Conservation (phyloP, 2,329 filamentous ascomycete species). For the Pseudopithomyces maydicus region DNA sequence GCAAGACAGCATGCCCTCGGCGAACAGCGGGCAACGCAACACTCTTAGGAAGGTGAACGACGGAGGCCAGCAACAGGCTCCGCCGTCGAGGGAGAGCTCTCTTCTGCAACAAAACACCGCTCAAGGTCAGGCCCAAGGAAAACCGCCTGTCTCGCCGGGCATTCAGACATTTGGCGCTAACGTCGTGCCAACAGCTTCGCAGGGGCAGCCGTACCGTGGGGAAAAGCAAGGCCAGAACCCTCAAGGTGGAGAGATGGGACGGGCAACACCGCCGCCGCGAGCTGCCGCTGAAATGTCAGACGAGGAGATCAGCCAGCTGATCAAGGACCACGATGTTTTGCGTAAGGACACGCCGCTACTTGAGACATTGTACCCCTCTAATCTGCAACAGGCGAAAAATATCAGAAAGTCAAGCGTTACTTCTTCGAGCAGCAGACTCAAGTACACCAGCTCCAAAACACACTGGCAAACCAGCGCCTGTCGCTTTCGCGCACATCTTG, state of each 20-base stretch:
- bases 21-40: constrained; percentile 30
- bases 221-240: constrained; percentile 38
- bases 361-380: not conserved
- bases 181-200: constrained; percentile 50
- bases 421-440: constrained; percentile 93
- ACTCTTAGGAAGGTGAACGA: constrained; percentile 43
- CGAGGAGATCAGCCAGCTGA: constrained; percentile 52
- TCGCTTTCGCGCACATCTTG: constrained; percentile 92
- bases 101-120: constrained; percentile 39
- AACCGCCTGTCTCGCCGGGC: constrained; percentile 43
- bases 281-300: constrained; percentile 51
- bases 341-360: constrained; percentile 41
- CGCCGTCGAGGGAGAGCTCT: constrained; percentile 41
- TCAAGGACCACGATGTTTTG: constrained; percentile 57
- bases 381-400: constrained; percentile 75
- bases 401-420: constrained; percentile 96
- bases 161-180: constrained; percentile 52
- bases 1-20: constrained; percentile 40
- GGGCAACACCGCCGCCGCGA: constrained; percentile 54
- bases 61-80: constrained; percentile 32
- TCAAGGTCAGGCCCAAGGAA: constrained; percentile 44
- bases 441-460: constrained; percentile 94
- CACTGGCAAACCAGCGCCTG: constrained; percentile 93
- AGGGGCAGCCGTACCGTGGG: constrained; percentile 51
- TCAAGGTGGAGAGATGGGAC: constrained; percentile 41